Base-by-base conservation (phyloP, 495 filamentous ascomycete genomes). In the Oidiodendron maius region DNA sequence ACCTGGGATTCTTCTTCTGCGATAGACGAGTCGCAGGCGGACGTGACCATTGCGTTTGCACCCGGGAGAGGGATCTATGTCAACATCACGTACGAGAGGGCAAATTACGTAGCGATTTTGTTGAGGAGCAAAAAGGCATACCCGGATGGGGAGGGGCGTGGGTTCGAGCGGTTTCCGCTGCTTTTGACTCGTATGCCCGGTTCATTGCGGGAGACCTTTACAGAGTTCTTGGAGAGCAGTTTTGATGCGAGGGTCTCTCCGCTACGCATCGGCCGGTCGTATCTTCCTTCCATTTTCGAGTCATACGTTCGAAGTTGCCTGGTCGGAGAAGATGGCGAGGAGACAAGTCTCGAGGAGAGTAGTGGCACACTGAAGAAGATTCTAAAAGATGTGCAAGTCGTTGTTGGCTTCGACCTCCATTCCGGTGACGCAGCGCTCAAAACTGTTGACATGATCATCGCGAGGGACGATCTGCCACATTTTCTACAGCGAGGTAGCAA, bases 151-250 rank as follows among this genome's bases (percentile, higher is more conserved):
- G 49, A 59, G 4, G 41, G 17, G 39, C 32, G 53, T 17, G 66
- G 57, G 9, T 71, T 72, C 13, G 72, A 76, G 2, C 52, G 62
- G 40, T 67, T 79, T 13, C 78, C 77, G 0, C 47, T 81, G n/a
- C 60, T 81, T 3, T 56, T 81, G 35, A 73, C 70, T 1, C 70
- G 70, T n/a, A 66, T 79, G 41, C 76, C 77, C 1, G 69, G 55
- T 26, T 41, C 67, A 1, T 60, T 81, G 13, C 63, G 77, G n/a
- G 70, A 76, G 35, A 71, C 67, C 1, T 68, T 81, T 35, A 50
- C 70, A 11, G 44, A 61, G 0, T 82, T 78, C 48, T 51, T 82
- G 1, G 60, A 63, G 3, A 48, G 69, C 1, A 78, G 64, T 18
- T 82, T 82, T 54, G 78, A 82, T 52, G 61, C 68, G 0, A 69